Evolutionary conservation across 768 basidiomycete genomes (phyloP), one percentile per base, ranked within the genome.

Genomic region (Russula compacta): DNA sequence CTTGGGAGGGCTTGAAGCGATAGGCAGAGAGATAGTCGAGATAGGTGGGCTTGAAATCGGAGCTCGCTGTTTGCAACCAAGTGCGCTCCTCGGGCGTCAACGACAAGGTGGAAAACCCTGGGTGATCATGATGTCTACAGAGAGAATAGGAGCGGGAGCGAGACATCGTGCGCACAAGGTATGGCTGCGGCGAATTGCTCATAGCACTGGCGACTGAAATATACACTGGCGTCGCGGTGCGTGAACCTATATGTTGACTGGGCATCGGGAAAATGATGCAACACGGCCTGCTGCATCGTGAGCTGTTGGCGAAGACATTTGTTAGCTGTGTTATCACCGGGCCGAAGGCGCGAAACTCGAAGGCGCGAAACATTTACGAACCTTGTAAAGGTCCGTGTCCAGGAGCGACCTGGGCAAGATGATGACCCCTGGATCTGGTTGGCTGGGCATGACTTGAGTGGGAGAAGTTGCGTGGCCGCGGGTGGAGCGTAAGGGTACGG

Each of bases 381-480:
- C 56, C 82, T 95, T 98, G 83, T 98, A 98, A 35, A 95, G 74
- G 72, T 98, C 95, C 0, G 93, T 94, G 72, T 98, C 95, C 48
- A 98, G 79, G 54, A 98, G 76, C 15, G 92, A 94, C 33, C 66
- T 63, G 0, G 73, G 73, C 2, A 69, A 32, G 17, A 71, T 40
- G 21, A n/a, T 58, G 15, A 66, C 49, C 48, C 40, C 54, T 11
- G 40, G 40, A 51, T 62, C 53, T 29, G n/a, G 39, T 35, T 63
- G 46, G 21, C 24, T 33, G 9, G 36, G 11, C 63, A 64, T 63
- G 29, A 21, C 32, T 35, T 43, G 17, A 17, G 8, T 9, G 33
- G 59, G 32, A 55, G 39, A 36, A 19, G 17, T 35, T 39, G 10
- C 29, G 17, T 44, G 2, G 33, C 19, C 15, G 15, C 17, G 40